phyloP scores from a whole-genome alignment of 306 rosid genomes.

The Cicer judaicum region DNA sequence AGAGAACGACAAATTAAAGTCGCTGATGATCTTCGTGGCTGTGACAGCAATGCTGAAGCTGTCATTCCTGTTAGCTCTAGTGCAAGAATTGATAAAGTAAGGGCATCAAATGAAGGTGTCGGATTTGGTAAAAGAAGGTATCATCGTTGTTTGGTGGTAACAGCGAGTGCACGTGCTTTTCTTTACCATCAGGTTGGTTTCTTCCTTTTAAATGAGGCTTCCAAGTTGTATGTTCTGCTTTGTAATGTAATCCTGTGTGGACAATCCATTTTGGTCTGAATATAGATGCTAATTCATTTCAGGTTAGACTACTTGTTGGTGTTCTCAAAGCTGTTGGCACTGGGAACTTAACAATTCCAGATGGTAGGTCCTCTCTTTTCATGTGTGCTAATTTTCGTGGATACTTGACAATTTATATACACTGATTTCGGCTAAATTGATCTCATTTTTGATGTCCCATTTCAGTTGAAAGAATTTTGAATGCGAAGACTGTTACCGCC shows the following conservation, averaged over 20 bases:
- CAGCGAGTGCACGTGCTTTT: conserved; percentile 83
- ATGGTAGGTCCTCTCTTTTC: conserved; percentile 62
- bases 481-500: conserved; percentile 73
- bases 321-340: conserved; percentile 85
- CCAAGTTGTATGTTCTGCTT: conserved; percentile 25
- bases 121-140: conserved; percentile 79
- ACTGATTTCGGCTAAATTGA: conserved; percentile 19
- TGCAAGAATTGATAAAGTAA: conserved; percentile 36
- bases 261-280: conserved; percentile 28
- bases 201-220: conserved; percentile 21
- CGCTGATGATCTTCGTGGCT: conserved; percentile 42
- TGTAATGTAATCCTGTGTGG: conserved; percentile 20
- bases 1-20: conserved; percentile 54
- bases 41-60: conserved; percentile 43
- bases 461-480: conserved; percentile 84
- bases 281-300: conserved; percentile 27
- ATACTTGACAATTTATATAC: not conserved
- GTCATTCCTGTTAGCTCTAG: conserved; percentile 40
- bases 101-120: conserved; percentile 43
- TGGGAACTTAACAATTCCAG: conserved; percentile 65
- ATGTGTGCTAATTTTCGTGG: not conserved
- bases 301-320: conserved; percentile 94
- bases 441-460: conserved; percentile 32
- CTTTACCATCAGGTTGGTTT: conserved; percentile 89
- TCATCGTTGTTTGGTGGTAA: conserved; percentile 75